Percentiles rank a stretch among this genome's conserved stretches.
These are phyloP conservation scores for Rheum nobile DNA, from an alignment of 148 eudicot genomes.

Conservation along the genomic window DNA sequence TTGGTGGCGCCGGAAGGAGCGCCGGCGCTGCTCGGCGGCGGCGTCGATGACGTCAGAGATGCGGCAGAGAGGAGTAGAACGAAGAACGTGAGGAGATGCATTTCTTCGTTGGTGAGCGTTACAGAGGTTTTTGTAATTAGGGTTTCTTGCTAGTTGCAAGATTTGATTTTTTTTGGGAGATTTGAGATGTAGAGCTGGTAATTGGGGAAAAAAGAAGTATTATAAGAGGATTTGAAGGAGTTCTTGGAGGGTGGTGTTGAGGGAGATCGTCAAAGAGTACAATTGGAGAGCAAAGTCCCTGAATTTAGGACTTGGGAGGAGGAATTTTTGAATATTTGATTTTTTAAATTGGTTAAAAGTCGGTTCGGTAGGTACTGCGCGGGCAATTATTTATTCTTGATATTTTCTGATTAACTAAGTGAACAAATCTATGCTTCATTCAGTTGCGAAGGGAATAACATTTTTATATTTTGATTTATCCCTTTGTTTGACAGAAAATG, in stretches of 20 bases:
- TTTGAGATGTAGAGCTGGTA: not conserved
- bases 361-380: not conserved
- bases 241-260: too few species aligned
- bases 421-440: too few species aligned
- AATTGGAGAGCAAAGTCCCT: not conserved
- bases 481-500: too few species aligned
- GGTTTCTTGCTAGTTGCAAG: conserved; percentile 6
- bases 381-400: not conserved
- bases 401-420: not conserved
- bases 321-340: not conserved
- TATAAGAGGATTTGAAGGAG: not conserved
- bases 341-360: not conserved
- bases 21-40: not conserved
- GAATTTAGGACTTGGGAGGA: conserved; percentile 3
- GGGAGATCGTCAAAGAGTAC: not conserved
- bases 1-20: not conserved
- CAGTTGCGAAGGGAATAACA: too few species aligned
- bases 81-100: not conserved
- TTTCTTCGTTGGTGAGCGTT: not conserved
- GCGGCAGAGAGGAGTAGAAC: not conserved
- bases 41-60: not conserved
- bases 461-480: too few species aligned
- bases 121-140: not conserved
- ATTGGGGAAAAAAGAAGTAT: not conserved
- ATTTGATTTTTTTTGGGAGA: not conserved